These are phyloP conservation scores for Aureobasidium musti DNA, from an alignment of 2,329 filamentous ascomycete genomes.

Conservation along the genomic window DNA sequence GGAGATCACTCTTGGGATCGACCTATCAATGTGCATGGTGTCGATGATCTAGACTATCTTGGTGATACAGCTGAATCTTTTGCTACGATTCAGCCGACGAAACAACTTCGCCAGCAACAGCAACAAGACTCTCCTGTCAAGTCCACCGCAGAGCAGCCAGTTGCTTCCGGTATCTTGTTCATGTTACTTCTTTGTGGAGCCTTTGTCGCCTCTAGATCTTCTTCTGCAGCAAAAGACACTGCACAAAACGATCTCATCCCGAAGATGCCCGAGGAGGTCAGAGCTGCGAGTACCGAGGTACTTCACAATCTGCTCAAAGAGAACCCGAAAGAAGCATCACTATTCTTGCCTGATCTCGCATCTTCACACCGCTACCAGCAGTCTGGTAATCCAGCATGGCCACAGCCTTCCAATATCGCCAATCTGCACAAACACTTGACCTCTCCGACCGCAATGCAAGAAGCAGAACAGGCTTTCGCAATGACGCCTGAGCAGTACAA, in stretches of 20 bases:
- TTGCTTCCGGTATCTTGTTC: constrained; percentile 80
- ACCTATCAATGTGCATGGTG: constrained; percentile 70
- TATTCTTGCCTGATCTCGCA: not conserved
- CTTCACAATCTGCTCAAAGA: constrained; percentile 82
- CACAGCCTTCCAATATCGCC: constrained; percentile 38
- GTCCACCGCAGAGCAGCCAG: constrained; percentile 53
- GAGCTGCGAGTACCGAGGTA: constrained; percentile 73
- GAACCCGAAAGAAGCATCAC: not conserved
- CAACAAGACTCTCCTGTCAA: not conserved
- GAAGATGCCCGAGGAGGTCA: constrained; percentile 76
- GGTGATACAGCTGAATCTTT: constrained; percentile 35
- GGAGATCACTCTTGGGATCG: constrained; percentile 76
- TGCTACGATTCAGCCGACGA: constrained; percentile 36
- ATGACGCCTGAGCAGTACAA: constrained; percentile 88
- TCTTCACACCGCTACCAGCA: constrained; percentile 3
- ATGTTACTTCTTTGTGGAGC: constrained; percentile 97
- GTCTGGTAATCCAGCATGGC: not conserved
- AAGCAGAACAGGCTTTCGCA: constrained; percentile 83
- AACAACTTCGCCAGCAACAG: not conserved
- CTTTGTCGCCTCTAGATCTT: constrained; percentile 87
- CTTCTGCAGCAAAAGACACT: constrained; percentile 51
- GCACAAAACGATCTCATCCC: constrained; percentile 66
- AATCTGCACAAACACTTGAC: constrained; percentile 51
- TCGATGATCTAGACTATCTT: constrained; percentile 30
- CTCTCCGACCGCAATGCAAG: constrained; percentile 74